These are phyloP conservation scores for Aureobasidium sp. DNA, from an alignment of 2,329 filamentous ascomycete species.

Conservation along the genomic window DNA sequence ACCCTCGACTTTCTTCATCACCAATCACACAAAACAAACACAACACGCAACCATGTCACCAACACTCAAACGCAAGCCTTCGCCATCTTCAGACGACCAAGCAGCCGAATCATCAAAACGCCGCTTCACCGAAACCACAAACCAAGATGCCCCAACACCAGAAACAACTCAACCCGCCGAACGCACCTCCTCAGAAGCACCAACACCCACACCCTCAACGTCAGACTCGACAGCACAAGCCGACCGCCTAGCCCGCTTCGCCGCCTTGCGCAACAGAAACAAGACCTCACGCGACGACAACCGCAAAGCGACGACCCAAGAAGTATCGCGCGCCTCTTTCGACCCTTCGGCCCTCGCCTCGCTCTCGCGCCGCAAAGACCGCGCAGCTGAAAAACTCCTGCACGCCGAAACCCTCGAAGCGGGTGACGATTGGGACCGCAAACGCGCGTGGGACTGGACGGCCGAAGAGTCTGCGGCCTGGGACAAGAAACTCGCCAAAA, in stretches of 20 bases:
- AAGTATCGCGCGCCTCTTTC: conserved; percentile 70
- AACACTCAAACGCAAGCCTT: conserved; percentile 32
- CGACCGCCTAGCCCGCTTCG: conserved; percentile 75
- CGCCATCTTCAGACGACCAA: conserved; percentile 29
- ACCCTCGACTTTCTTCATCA: neutral
- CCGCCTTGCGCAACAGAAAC: conserved; percentile 70
- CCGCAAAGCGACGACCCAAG: conserved; percentile 73
- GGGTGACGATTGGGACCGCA: conserved; percentile 92
- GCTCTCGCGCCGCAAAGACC: conserved; percentile 76
- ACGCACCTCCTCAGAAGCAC: conserved; percentile 19
- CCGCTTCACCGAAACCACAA: conserved; percentile 25
- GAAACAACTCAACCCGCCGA: conserved; percentile 3
- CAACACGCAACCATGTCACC: conserved; percentile 22
- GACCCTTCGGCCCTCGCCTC: conserved; percentile 71
- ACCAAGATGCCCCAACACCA: neutral
- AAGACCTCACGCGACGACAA: conserved; percentile 57
- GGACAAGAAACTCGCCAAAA: conserved; percentile 87
- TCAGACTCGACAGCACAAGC: conserved; percentile 24
- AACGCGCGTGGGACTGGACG: conserved; percentile 98
- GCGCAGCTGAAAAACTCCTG: conserved; percentile 84
- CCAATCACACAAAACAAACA: neutral
- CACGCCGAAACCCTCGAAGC: conserved; percentile 82
- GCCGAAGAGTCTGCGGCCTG: conserved; percentile 88
- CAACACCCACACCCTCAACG: conserved; percentile 17
- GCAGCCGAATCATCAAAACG: conserved; percentile 29